These are phyloP conservation scores for Teunomyces atbi DNA, from an alignment of 805 yeast genomes.

Conservation along the genomic window DNA sequence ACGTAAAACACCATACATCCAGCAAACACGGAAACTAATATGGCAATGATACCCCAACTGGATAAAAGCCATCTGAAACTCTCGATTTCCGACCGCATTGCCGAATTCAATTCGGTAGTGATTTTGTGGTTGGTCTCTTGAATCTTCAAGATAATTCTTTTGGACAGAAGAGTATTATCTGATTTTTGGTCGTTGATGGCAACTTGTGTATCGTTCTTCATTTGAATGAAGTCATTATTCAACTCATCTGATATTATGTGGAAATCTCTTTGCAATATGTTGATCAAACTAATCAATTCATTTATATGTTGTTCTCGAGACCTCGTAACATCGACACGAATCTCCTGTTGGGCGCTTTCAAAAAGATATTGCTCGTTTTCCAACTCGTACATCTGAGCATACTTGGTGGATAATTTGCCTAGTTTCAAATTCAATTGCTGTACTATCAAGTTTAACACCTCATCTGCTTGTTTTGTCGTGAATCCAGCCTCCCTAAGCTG, in stretches of 20 bases:
- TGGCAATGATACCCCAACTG: conserved; percentile 79
- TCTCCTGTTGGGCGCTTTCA: conserved; percentile 89
- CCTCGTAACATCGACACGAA: conserved; percentile 72
- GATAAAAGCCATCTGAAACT: conserved; percentile 91
- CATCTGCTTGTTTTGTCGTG: conserved; percentile 58
- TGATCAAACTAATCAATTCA: conserved; percentile 62
- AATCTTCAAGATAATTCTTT: conserved; percentile 62
- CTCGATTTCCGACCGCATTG: conserved; percentile 83
- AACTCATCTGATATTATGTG: conserved; percentile 74
- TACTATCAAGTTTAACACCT: conserved; percentile 50
- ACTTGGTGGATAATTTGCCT: conserved; percentile 43
- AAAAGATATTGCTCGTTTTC: conserved; percentile 87
- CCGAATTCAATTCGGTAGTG: conserved; percentile 75
- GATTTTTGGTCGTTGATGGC: conserved; percentile 83
- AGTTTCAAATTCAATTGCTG: conserved; percentile 42
- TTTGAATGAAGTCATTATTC: conserved; percentile 54
- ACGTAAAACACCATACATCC: conserved; percentile 54
- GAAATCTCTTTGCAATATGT: conserved; percentile 68
- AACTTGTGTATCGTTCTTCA: conserved; percentile 75
- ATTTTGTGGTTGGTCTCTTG: conserved; percentile 86
- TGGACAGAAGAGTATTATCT: conserved; percentile 75
- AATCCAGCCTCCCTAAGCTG: conserved; percentile 57
- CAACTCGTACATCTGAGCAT: conserved; percentile 60
- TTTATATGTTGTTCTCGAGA: conserved; percentile 69
- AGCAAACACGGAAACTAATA: conserved; percentile 61